Conservation (phyloP, 176 grass and related monocot genomes). For the Bothriochloa decipiens region DNA sequence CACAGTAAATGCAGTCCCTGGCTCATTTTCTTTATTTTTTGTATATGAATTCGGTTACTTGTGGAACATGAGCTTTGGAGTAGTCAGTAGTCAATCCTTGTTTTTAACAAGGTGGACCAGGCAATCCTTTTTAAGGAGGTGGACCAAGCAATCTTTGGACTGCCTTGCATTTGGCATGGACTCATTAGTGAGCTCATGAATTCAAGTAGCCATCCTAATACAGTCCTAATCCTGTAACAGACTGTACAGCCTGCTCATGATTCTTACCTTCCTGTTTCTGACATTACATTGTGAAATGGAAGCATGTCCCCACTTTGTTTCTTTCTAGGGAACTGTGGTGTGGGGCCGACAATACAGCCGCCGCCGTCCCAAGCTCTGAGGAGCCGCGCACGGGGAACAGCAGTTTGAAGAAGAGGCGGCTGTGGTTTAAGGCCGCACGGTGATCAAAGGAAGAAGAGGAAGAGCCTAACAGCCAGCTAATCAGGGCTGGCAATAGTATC, state of each 20-base stretch:
- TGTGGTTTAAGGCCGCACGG: no score
- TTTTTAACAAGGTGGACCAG: background rate
- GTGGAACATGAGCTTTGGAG: constrained; percentile 13
- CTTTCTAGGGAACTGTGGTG: constrained; percentile 4
- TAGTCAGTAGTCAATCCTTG: background rate
- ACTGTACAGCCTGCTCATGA: constrained; percentile 21
- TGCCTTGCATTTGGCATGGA: constrained; percentile 19
- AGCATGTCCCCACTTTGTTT: constrained; percentile 27
- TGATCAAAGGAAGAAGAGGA: no score
- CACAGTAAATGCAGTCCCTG: background rate
- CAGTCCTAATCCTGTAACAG: constrained; percentile 14
- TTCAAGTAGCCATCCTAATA: constrained; percentile 21
- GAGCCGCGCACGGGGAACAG: no score
- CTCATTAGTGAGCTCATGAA: background rate
- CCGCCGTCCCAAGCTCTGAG: no score
- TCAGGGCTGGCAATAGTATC: no score
- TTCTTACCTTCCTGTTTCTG: constrained; percentile 32
- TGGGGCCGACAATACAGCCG: no score
- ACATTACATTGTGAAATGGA: constrained; percentile 16
- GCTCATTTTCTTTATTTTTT: background rate
- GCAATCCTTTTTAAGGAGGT: constrained; percentile 6
- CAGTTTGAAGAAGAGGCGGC: no score
- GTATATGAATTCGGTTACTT: background rate
- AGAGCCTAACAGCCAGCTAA: no score
- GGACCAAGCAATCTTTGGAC: constrained; percentile 3